Evolutionary conservation across 768 basidiomycete genomes (phyloP).

Genomic region (Daedaleopsis sinensis): DNA sequence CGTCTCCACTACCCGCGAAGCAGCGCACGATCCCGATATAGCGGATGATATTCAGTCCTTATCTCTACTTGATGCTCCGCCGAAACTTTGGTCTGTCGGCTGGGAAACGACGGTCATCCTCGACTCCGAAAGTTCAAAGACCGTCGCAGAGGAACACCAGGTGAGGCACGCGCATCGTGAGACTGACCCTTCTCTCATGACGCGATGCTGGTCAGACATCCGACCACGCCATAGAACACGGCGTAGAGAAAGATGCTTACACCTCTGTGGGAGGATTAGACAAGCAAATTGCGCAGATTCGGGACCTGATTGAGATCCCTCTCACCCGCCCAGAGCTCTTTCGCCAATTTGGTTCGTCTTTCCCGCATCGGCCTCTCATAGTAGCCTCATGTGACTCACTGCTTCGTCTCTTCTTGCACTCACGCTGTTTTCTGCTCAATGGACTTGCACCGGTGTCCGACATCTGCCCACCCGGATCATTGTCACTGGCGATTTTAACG

Average conservation of each 20-base stretch:
- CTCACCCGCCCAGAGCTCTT: constrained; percentile 83
- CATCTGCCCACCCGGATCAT: neutral
- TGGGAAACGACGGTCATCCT: constrained; percentile 70
- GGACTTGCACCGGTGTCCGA: too few species aligned
- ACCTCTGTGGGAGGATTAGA: constrained; percentile 84
- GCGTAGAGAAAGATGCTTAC: constrained; percentile 61
- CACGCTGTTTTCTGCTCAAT: constrained; percentile 5
- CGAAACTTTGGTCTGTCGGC: constrained; percentile 58
- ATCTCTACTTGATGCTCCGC: constrained; percentile 39
- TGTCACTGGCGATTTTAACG: neutral
- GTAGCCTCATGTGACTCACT: constrained; percentile 7
- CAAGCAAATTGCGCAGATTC: constrained; percentile 85
- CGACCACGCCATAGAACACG: constrained; percentile 47
- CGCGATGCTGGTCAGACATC: constrained; percentile 42
- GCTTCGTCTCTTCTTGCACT: constrained; percentile 18
- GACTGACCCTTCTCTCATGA: constrained; percentile 1
- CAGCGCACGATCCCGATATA: constrained; percentile 11
- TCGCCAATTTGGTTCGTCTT: constrained; percentile 59
- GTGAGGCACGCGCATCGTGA: constrained; percentile 6
- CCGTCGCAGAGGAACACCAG: constrained; percentile 15
- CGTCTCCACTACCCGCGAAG: constrained; percentile 37
- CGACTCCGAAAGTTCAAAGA: constrained; percentile 30
- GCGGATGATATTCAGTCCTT: constrained; percentile 42
- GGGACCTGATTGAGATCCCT: constrained; percentile 85
- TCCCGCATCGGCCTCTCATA: neutral